Base-by-base conservation (phyloP, 768 basidiomycete species). In the Rhodotorula toruloides region DNA sequence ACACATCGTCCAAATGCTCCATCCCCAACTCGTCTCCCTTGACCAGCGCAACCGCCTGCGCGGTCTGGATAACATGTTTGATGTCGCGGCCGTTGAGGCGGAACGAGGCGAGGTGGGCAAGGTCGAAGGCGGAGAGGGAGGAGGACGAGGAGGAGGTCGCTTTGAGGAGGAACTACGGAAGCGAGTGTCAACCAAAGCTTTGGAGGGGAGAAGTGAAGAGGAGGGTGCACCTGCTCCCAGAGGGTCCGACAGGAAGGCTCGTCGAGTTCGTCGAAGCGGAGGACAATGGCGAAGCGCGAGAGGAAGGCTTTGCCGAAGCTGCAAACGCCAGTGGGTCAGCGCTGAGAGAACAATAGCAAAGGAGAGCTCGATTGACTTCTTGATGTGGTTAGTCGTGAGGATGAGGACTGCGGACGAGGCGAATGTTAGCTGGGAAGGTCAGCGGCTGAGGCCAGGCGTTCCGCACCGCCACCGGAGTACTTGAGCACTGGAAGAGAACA, bases 271-370 rank as follows among this genome's bases (percentile, higher is more conserved):
- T 69, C 34, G 59, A 61, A 70, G 22, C 36, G 44, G 2, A 70
- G 27, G 31, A 68, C 65, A 29, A 66, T 37, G 21, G 59, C 52
- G 50, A 70, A 66, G 19, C 69, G 66, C 10, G 53, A 56, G 5
- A 70, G 53, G 61, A 70, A 70, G 21, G 69, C 69, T 16, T 61
- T 54, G 53, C 67, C 69, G 54, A 70, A 70, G 3, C 47, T 59
- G 29, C 27, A n/a, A 9, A 25, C 12, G 29, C 32, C 29, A 31
- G 27, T 42, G 9, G 36, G 22, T 27, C 53, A n/a, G 52, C 13
- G 21, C 31, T 25, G 27, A 54, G 43, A 32, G 13, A 40, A 43
- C 5, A n/a, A 43, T n/a, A n/a, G n/a, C 37, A 48, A 44, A 14
- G 49, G 39, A 10, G 27, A n/a, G n/a, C n/a, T n/a, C 19, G 22